phyloP scores from a whole-genome alignment of 352 stramenopile genomes.

The Phytophthora meadii region DNA sequence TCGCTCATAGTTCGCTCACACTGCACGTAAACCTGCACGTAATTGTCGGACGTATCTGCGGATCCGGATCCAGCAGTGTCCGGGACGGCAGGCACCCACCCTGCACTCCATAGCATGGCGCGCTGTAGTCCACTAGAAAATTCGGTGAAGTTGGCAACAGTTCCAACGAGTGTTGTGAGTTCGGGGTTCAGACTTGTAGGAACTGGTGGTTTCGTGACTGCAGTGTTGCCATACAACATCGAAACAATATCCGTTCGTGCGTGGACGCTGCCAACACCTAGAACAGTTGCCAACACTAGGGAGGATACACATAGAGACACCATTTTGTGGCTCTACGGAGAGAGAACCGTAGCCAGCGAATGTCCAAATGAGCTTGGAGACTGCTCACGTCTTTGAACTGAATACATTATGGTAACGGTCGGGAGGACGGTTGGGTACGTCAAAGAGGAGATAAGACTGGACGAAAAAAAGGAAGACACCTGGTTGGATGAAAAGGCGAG shows the following conservation, averaged over 20 bases:
- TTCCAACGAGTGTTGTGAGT: conserved; percentile 5
- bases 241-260: conserved; percentile 21
- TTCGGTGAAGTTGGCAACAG: conserved; percentile 22
- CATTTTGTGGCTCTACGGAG: conserved; percentile 2
- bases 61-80: background rate
- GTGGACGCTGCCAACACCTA: background rate
- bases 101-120: conserved; percentile 50
- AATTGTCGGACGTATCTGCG: conserved; percentile 13
- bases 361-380: conserved; percentile 15
- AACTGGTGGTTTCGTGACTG: conserved; percentile 13
- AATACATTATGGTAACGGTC: conserved; percentile 10
- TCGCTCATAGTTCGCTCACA: conserved; percentile 53
- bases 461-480: conserved; percentile 8
- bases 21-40: conserved; percentile 50
- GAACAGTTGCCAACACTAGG: background rate
- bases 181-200: conserved; percentile 17
- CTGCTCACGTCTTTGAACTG: conserved; percentile 14
- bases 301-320: background rate
- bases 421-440: conserved; percentile 3
- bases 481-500: conserved; percentile 11
- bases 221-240: conserved; percentile 27
- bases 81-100: conserved; percentile 30
- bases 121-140: conserved; percentile 37
- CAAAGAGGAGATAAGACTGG: conserved; percentile 1
- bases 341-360: conserved; percentile 5